Evolutionary conservation across 148 eudicot species (phyloP).

Genomic region (Spergularia marina): DNA sequence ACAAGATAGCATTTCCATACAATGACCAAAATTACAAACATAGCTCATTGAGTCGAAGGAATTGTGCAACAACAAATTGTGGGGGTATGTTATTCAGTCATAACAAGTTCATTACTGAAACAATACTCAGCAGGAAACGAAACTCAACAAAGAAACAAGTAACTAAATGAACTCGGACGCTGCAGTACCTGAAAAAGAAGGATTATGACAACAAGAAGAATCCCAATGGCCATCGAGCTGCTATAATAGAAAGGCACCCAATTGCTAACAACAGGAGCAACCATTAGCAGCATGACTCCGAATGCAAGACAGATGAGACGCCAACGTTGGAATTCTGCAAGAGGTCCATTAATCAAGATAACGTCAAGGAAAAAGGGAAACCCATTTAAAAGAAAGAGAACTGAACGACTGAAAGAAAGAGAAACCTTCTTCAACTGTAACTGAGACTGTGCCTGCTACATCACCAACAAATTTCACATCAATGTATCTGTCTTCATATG

Average conservation of each 20-base stretch:
- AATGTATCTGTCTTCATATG: slow-evolving; percentile 68
- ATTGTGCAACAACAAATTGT: neutral
- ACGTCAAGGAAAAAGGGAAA: neutral
- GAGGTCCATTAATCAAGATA: neutral
- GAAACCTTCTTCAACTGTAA: slow-evolving; percentile 68
- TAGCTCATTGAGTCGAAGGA: neutral
- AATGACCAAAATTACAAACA: neutral
- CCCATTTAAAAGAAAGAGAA: neutral
- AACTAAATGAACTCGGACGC: neutral
- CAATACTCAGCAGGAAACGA: neutral
- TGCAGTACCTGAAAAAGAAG: slow-evolving; percentile 85
- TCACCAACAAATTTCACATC: slow-evolving; percentile 78
- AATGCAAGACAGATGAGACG: slow-evolving; percentile 60
- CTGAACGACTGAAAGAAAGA: neutral
- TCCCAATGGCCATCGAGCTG: slow-evolving; percentile 88
- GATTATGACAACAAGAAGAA: slow-evolving; percentile 76
- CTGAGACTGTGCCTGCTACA: slow-evolving; percentile 67
- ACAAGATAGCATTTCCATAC: too few relatives aligned
- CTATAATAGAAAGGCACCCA: slow-evolving; percentile 98
- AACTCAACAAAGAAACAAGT: neutral
- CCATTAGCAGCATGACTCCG: slow-evolving; percentile 58
- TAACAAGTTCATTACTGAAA: neutral
- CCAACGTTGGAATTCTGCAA: slow-evolving; percentile 85
- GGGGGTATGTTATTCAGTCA: neutral
- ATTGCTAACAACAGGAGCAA: slow-evolving; percentile 83